These are phyloP conservation scores for Microdochium nivale DNA, from an alignment of 2,329 filamentous ascomycete species.

Conservation along the genomic window DNA sequence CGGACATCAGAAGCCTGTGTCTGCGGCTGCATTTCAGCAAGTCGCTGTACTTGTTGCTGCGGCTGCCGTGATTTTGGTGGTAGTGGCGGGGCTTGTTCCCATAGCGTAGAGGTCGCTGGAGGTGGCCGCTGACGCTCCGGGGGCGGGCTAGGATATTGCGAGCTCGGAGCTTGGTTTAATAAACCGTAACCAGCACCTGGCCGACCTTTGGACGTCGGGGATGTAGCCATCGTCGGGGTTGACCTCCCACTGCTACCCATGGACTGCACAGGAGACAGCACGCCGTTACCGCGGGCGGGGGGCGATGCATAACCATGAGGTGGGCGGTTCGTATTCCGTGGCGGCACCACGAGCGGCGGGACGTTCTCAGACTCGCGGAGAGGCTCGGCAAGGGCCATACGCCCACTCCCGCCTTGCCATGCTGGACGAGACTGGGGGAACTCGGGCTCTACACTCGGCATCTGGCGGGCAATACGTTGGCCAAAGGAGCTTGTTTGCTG, in stretches of 20 bases:
- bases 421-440: slow-evolving; percentile 35
- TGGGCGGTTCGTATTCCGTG: slow-evolving; percentile 25
- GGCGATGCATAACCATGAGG: slow-evolving; percentile 9
- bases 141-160: neutral
- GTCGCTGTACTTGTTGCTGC: slow-evolving; percentile 1
- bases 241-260: slow-evolving; percentile 3
- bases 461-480: slow-evolving; percentile 32
- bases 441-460: slow-evolving; percentile 22
- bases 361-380: slow-evolving; percentile 51
- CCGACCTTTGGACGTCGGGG: slow-evolving; percentile 1
- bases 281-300: slow-evolving; percentile 3
- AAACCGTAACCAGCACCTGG: slow-evolving; percentile 8
- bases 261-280: slow-evolving; percentile 2
- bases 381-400: slow-evolving; percentile 53
- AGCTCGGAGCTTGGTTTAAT: neutral
- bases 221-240: neutral
- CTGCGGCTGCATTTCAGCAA: slow-evolving; percentile 6
- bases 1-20: slow-evolving; percentile 10
- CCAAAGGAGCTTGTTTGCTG: slow-evolving; percentile 28
- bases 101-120: slow-evolving; percentile 7
- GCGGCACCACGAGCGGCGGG: slow-evolving; percentile 46
- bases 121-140: slow-evolving; percentile 3
- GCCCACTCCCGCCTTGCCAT: slow-evolving; percentile 68
- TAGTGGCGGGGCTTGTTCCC: slow-evolving; percentile 4
- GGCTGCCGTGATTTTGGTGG: slow-evolving; percentile 1